Conservation (phyloP, 495 filamentous ascomycete genomes). For the Glonium stellatum region DNA sequence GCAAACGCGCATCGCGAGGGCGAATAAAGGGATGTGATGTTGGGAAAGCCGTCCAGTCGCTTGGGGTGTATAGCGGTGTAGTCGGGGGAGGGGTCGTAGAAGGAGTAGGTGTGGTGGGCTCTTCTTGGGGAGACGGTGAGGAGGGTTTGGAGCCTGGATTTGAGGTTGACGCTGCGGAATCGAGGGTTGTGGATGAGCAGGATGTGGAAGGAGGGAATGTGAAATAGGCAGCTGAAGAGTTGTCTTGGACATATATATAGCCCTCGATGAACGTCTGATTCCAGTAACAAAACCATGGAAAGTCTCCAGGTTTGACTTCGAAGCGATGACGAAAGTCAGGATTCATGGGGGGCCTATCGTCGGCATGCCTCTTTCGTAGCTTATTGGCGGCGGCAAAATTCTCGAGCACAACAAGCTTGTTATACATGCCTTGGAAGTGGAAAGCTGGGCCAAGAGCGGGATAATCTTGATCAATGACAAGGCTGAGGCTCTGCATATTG, state of each 20-base stretch:
- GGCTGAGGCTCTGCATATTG: slow-evolving; percentile 43
- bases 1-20: slow-evolving; percentile 8
- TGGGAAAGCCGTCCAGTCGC: neutral
- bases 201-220: slow-evolving; percentile 12
- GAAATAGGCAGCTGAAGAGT: slow-evolving; percentile 21
- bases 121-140: neutral
- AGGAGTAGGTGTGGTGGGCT: neutral
- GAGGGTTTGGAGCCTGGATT: slow-evolving; percentile 1
- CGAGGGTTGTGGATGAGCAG: neutral
- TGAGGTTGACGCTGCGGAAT: slow-evolving; percentile 1
- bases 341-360: slow-evolving; percentile 4
- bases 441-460: slow-evolving; percentile 62
- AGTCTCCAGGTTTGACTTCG: slow-evolving; percentile 52
- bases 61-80: neutral
- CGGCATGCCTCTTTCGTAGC: slow-evolving; percentile 5
- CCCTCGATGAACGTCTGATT: slow-evolving; percentile 72
- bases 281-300: slow-evolving; percentile 86
- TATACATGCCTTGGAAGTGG: slow-evolving; percentile 62
- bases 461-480: slow-evolving; percentile 61
- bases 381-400: slow-evolving; percentile 35
- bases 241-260: slow-evolving; percentile 61
- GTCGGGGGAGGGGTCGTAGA: neutral
- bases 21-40: neutral
- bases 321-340: slow-evolving; percentile 20
- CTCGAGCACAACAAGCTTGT: slow-evolving; percentile 73